phyloP scores from a whole-genome alignment of 2,329 filamentous ascomycete genomes.

The Didymosphaeria variabile region DNA sequence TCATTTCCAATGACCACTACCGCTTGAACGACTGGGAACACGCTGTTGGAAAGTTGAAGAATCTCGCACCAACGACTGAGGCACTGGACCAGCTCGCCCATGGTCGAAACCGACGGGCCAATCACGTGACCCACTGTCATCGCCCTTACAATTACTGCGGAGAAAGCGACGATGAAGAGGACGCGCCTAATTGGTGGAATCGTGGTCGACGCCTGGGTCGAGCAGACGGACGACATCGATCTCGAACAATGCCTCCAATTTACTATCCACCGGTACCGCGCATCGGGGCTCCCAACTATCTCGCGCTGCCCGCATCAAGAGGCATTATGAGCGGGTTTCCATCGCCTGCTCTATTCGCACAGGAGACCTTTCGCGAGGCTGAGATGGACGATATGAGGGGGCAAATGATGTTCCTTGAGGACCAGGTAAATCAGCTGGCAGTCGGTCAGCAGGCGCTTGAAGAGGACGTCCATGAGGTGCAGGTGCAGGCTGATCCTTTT shows the following conservation, averaged over 20 bases:
- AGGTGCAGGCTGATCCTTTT: neutral
- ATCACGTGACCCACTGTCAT: neutral
- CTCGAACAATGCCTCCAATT: neutral
- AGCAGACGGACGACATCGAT: neutral
- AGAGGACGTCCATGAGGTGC: neutral
- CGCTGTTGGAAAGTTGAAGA: neutral
- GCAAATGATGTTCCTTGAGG: neutral
- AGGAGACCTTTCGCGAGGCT: neutral
- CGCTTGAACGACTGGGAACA: neutral
- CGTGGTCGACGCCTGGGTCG: neutral
- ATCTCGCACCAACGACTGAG: neutral
- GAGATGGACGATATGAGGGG: conserved; percentile 10
- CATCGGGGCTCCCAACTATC: neutral
- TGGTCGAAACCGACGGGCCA: neutral
- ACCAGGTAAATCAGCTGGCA: neutral
- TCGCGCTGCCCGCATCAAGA: neutral
- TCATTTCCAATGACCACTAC: neutral
- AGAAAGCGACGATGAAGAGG: neutral
- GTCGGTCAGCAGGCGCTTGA: neutral
- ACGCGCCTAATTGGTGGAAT: neutral
- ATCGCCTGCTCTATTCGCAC: neutral
- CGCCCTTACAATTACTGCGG: neutral
- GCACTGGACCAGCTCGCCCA: neutral
- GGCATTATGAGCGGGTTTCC: neutral
- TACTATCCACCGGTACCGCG: neutral